These are phyloP conservation scores for Vaccinium myrtillus DNA, from an alignment of 148 eudicot genomes.

Conservation along the genomic window DNA sequence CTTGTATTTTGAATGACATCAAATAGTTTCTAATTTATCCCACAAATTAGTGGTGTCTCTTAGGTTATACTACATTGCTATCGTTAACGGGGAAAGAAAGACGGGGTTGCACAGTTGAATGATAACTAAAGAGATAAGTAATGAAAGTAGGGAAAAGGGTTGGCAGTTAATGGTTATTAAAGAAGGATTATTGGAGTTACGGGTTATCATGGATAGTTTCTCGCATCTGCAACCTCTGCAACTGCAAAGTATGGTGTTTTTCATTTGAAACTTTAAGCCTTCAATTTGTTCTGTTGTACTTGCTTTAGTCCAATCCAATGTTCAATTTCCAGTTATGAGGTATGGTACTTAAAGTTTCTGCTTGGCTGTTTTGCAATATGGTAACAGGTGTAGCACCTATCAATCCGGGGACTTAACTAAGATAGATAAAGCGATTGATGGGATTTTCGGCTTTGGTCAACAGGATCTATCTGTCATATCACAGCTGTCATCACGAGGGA, in stretches of 20 bases:
- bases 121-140: not conserved
- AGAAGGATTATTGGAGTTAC: not conserved
- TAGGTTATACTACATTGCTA: not conserved
- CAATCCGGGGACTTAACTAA: conserved; percentile 85
- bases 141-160: not conserved
- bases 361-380: conserved; percentile 20
- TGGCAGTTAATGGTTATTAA: not conserved
- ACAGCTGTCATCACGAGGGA: conserved; percentile 74
- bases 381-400: conserved; percentile 82
- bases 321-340: conserved; percentile 5
- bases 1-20: not conserved
- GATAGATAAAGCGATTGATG: conserved; percentile 87
- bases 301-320: not conserved
- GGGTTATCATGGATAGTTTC: not conserved
- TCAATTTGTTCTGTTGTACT: not conserved
- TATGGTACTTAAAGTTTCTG: conserved; percentile 12
- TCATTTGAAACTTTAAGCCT: not conserved
- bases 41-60: conserved; percentile 4
- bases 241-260: not conserved
- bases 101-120: not conserved
- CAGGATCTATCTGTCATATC: conserved; percentile 83
- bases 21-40: not conserved
- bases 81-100: not conserved
- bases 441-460: conserved; percentile 94
- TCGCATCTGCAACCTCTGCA: not conserved